Base-by-base conservation (phyloP, 2,329 filamentous ascomycete genomes). In the Chaetomiaceae sp. region DNA sequence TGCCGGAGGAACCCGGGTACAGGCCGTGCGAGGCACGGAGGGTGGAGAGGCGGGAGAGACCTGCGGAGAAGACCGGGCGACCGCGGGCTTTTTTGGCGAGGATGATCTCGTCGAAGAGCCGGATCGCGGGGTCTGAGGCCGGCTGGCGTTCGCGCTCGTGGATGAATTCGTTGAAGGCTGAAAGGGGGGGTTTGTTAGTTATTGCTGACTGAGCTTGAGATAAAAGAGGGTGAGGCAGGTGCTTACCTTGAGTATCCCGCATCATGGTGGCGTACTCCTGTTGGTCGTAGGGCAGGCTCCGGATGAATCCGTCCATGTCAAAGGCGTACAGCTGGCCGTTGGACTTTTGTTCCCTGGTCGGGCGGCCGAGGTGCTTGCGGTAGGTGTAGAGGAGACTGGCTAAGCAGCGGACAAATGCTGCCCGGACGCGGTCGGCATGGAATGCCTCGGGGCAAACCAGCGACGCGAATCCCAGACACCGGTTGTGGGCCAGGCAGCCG, bases 31-130 rank as follows among this genome's bases (percentile, higher is more conserved):
- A 80, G 29, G 75, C 77, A 43, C 79, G 74, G 55, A 83, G 78
- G 5, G 81, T 84, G 9, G 80, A 81, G 9, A 84, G 75, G 9
- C 81, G 77, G 1, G 79, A 82, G 27, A 84, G 76, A 33, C 84
- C 87, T 25, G 80, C 78, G 48, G 85, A 82, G 54, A 90, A 74
- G 4, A 79, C 81, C 0, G 81, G 76, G 30, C 84, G 84, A 21
- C 87, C 87, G 45, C 80, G 77, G 25, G 78, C 77, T 65, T 80
- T 82, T 74, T 94, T 94, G 29, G 87, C 87, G 47, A 92, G 75
- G 62, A 94, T 89, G 63, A 94, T 84, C 67, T 91, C 87, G 67
- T 94, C 89, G 62, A 94, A 94, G 1, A 94, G 78, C 51, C 86
- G 86, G 62, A 92, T 83, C 2, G 77, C 69, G 0, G 87, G 79